phyloP scores from a whole-genome alignment of 2,329 filamentous ascomycete species.

The Diaporthe sp. region DNA sequence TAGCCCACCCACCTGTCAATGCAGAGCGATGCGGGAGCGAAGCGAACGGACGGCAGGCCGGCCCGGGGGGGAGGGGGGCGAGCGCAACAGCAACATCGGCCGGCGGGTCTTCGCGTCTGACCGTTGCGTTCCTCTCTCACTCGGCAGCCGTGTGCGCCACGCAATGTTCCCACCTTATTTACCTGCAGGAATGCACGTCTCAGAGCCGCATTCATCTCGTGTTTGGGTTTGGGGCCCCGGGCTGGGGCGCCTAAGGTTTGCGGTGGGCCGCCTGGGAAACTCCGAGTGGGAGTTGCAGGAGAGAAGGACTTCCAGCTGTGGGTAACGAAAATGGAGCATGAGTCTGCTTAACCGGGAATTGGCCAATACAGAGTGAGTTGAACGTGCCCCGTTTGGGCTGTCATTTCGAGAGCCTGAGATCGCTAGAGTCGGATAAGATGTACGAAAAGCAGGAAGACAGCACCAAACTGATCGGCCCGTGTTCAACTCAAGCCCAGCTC shows the following conservation, averaged over 20 bases:
- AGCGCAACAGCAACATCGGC: background rate
- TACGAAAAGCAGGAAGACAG: background rate
- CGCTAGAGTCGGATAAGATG: background rate
- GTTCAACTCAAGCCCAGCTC: background rate
- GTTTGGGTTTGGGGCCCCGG: background rate
- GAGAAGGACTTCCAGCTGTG: background rate
- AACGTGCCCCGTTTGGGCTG: background rate
- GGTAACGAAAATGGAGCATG: background rate
- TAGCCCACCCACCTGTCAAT: constrained; percentile 22
- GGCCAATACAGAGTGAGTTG: background rate
- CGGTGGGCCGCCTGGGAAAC: background rate
- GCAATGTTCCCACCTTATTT: background rate
- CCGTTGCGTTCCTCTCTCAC: background rate
- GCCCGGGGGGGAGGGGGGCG: background rate
- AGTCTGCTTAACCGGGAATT: background rate
- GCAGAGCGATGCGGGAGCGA: background rate
- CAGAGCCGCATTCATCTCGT: constrained; percentile 15
- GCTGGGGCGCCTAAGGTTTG: background rate
- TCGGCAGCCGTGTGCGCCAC: background rate
- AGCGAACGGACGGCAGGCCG: background rate
- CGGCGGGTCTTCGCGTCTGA: background rate
- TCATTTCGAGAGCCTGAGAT: background rate
- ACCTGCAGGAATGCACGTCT: constrained; percentile 8
- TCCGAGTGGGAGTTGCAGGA: background rate
- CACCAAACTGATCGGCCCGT: background rate